Percentiles rank a stretch among this genome's conserved stretches.
phyloP scores from a whole-genome alignment of 2,329 filamentous ascomycete genomes.

The Laburnicola sp. region DNA sequence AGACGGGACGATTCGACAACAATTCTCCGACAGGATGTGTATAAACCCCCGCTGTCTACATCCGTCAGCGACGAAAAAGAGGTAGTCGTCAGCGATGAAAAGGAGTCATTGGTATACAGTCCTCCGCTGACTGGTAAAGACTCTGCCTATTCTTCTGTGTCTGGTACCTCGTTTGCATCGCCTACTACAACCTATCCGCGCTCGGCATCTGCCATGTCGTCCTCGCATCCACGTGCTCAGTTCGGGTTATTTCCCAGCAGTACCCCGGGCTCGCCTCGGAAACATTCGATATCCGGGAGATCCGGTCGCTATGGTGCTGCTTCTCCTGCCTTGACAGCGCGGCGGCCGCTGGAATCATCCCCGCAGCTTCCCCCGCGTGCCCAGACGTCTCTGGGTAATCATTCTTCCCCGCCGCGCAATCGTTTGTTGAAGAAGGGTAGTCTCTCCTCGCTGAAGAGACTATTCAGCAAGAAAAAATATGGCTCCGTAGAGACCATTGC shows the following conservation, averaged over 20 bases:
- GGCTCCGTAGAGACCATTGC: slow-evolving; percentile 38
- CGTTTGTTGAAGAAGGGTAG: slow-evolving; percentile 39
- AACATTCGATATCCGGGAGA: slow-evolving; percentile 36
- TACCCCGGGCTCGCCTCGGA: slow-evolving; percentile 35
- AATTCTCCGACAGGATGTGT: slow-evolving; percentile 19
- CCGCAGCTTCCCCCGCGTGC: slow-evolving; percentile 27
- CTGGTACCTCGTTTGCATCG: slow-evolving; percentile 38
- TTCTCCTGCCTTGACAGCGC: slow-evolving; percentile 28
- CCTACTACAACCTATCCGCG: slow-evolving; percentile 30
- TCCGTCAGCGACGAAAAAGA: slow-evolving; percentile 20
- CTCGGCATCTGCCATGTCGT: slow-evolving; percentile 35
- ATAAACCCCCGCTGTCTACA: slow-evolving; percentile 15
- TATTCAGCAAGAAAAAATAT: slow-evolving; percentile 44
- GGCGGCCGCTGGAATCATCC: slow-evolving; percentile 21
- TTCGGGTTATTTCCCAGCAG: slow-evolving; percentile 43
- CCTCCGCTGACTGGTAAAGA: slow-evolving; percentile 43
- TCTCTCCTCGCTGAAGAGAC: slow-evolving; percentile 40
- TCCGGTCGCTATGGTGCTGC: slow-evolving; percentile 29
- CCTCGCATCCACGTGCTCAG: slow-evolving; percentile 34
- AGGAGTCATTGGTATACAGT: slow-evolving; percentile 20
- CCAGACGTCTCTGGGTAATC: slow-evolving; percentile 34
- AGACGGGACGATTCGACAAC: slow-evolving; percentile 21
- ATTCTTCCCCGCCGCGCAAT: slow-evolving; percentile 19
- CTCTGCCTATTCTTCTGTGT: slow-evolving; percentile 46
- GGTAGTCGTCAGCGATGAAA: slow-evolving; percentile 9